Evolutionary conservation across 75 land plant genomes (phyloP), one percentile per base, ranked within the genome.

Genomic region (Selaginella tamariscina): DNA sequence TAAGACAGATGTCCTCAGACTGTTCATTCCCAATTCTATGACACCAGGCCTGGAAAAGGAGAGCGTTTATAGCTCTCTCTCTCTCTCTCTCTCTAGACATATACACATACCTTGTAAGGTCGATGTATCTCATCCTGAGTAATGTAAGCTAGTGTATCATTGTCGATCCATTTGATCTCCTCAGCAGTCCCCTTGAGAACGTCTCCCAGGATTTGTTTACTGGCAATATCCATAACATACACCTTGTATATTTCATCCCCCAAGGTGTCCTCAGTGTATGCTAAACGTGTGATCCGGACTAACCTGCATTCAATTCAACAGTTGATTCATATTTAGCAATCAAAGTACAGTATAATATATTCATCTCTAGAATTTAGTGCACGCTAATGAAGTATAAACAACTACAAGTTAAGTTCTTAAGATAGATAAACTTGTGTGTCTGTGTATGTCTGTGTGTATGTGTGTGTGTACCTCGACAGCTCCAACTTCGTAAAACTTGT

Each of bases 161-260:
- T 75, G 60, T 93, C 96, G 56, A 83, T 84, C 98, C 98, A 94
- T 67, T 89, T 83, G 23, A 94, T 32, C 57, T 76, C 32, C 5
- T 77, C 67, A 54, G 91, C 82, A 2, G 80, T 56, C 24, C 85
- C 85, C 1, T 44, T 69, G 26, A 89, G 28, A 29, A 80, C 81
- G 66, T 77, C 74, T 56, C 84, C 96, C 20, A 94, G 79, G 32
- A 57, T 44, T 22, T 71, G 55, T 18, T 73, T 65, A 55, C 79
- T 83, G 66, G 78, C 83, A 13, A 76, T 84, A 76, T 85, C 86
- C 64, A 89, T 82, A n/a, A 87, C 71, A 65, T 87, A 73, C 29
- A 89, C 78, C 65, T 85, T 94, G 65, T 85, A 94, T 18, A 89
- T 85, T 70, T 94, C 98, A 81, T 94, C 80, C 27, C 98, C 98